Base-by-base conservation (phyloP, 768 basidiomycete genomes). In the Lentinus tigrinus region DNA sequence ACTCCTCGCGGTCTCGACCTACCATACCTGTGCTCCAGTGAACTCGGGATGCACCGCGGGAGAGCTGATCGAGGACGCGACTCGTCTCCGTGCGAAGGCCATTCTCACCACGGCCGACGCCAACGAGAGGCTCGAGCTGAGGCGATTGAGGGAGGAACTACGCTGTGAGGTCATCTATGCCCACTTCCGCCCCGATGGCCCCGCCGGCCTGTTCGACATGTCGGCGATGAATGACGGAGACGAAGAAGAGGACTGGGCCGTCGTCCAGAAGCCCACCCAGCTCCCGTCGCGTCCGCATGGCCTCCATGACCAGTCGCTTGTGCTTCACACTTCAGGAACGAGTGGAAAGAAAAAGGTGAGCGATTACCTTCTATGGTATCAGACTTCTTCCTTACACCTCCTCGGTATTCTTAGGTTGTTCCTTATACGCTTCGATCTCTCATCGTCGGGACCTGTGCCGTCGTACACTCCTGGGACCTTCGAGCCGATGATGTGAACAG, bases 321-420 rank as follows among this genome's bases (percentile, higher is more conserved):
- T 86, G 23, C 70, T 86, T 27, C 83, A 84, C 61, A 85, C 84
- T 2, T 81, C 80, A 40, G 84, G 84, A 0, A 85, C 83, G n/a
- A 85, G 81, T 49, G 82, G 83, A 3, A 78, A 74, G 69, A 81
- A 81, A 69, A 81, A 61, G 55, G 60, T 61, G 13, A 19, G 52
- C 16, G 37, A 21, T 36, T 42, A 36, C 36, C 37, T 44, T 16
- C 34, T 40, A 23, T 24, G 16, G 14, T 5, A n/a, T 40, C 39
- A 26, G 10, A 16, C 8, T 5, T n/a, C 10, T 21, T 24, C 16
- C 37, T 47, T 17, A 49, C 31, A n/a, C 7, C n/a, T 40, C n/a
- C 9, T 9, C 21, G 46, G 7, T 42, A 40, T 31, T 26, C 8
- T n/a, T 27, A 81, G 65, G 65, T 68, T 19, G 79, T 79, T 8